Evolutionary conservation across 805 yeast genomes (phyloP).

Genomic region (Zygotorulaspora florentina): DNA sequence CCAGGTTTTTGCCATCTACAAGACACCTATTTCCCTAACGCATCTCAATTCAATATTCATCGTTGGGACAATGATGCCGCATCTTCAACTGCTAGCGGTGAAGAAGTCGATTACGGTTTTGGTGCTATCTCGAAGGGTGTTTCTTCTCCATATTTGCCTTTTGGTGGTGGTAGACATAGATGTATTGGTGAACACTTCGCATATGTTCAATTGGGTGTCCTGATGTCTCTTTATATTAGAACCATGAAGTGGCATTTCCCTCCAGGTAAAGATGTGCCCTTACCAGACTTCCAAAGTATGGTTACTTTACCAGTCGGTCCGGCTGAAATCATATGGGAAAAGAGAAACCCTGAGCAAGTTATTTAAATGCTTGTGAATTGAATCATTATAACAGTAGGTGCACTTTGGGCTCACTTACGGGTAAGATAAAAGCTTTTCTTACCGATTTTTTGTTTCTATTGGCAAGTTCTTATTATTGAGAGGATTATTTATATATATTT

Average conservation of each 20-base stretch:
- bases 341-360: conserved; percentile 42
- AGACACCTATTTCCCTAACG: conserved; percentile 74
- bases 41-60: conserved; percentile 70
- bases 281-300: conserved; percentile 82
- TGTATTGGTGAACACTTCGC: conserved; percentile 99
- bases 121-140: conserved; percentile 97
- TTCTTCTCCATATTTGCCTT: conserved; percentile 90
- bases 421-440: neutral
- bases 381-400: neutral
- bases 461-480: neutral
- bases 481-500: neutral
- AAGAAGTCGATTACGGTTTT: conserved; percentile 84
- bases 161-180: conserved; percentile 99
- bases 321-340: conserved; percentile 66
- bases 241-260: conserved; percentile 73
- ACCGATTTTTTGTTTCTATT: neutral
- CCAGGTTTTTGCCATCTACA: conserved; percentile 87
- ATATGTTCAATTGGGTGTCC: conserved; percentile 82
- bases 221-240: conserved; percentile 69
- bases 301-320: conserved; percentile 85
- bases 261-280: conserved; percentile 52
- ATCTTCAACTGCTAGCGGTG: conserved; percentile 32
- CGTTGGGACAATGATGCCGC: conserved; percentile 66
- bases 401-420: too few species aligned
- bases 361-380: conserved; percentile 7